phyloP scores from a whole-genome alignment of 148 eudicot genomes.

The Salicornia ramosissima region DNA sequence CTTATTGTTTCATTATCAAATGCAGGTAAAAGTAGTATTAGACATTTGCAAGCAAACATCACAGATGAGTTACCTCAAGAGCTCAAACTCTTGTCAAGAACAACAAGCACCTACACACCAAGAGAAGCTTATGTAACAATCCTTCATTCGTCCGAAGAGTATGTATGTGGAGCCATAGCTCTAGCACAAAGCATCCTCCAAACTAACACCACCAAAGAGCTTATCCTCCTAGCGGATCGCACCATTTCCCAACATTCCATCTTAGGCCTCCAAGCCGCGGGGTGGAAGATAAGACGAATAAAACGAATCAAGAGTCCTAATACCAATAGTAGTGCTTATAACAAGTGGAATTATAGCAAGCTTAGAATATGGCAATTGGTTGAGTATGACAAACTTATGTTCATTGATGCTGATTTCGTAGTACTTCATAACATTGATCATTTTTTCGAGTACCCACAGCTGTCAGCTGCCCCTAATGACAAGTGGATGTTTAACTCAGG shows the following conservation, averaged over 20 bases:
- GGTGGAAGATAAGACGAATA: slow-evolving; percentile 54
- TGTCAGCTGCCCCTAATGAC: slow-evolving; percentile 49
- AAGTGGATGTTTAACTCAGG: slow-evolving; percentile 61
- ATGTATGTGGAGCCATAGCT: slow-evolving; percentile 78
- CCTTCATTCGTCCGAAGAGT: slow-evolving; percentile 61
- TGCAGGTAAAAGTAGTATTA: slow-evolving; percentile 23
- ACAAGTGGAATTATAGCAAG: slow-evolving; percentile 77
- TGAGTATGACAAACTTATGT: slow-evolving; percentile 58
- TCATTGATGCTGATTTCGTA: slow-evolving; percentile 62
- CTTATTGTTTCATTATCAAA: neutral
- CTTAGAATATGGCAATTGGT: slow-evolving; percentile 61
- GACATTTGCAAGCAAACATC: slow-evolving; percentile 12
- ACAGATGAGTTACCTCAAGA: neutral
- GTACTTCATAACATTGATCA: slow-evolving; percentile 47
- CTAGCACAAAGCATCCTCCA: slow-evolving; percentile 66
- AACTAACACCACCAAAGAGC: slow-evolving; percentile 58
- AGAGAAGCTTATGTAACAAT: slow-evolving; percentile 77
- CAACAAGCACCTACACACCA: slow-evolving; percentile 6
- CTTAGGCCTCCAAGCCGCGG: slow-evolving; percentile 43
- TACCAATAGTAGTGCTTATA: slow-evolving; percentile 42
- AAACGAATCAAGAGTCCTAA: slow-evolving; percentile 55
- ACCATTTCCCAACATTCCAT: slow-evolving; percentile 44
- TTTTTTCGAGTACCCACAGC: slow-evolving; percentile 50
- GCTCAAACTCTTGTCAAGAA: neutral
- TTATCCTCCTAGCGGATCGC: slow-evolving; percentile 59